phyloP scores from a whole-genome alignment of 2,329 filamentous ascomycete species.

The Apiospora sp. region DNA sequence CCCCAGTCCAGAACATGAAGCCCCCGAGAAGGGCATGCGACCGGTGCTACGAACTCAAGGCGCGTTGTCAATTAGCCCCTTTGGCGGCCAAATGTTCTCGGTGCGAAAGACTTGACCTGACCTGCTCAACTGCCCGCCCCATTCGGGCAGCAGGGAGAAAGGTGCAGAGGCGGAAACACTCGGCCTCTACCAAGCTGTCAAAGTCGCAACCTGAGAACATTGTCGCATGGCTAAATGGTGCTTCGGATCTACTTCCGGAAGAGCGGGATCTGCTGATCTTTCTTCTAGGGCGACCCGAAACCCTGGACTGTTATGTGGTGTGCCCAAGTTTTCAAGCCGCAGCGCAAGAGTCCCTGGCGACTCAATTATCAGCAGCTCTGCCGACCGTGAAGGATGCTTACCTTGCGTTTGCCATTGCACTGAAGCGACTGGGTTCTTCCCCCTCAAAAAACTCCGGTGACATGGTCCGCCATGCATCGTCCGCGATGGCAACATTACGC shows the following conservation, averaged over 20 bases:
- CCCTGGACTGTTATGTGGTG: constrained; percentile 34
- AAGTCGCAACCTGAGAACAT: background rate
- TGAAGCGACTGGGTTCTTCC: constrained; percentile 33
- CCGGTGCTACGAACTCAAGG: constrained; percentile 14
- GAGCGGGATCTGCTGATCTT: constrained; percentile 36
- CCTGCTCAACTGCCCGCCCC: constrained; percentile 34
- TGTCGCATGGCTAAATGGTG: constrained; percentile 7
- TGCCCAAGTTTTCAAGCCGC: constrained; percentile 34
- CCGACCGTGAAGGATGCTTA: constrained; percentile 38
- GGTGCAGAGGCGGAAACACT: constrained; percentile 26
- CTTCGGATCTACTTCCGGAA: constrained; percentile 29
- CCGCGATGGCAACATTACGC: constrained; percentile 35
- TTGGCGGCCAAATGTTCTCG: constrained; percentile 29
- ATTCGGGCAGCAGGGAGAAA: constrained; percentile 31
- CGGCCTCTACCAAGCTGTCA: background rate
- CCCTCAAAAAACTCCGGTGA: constrained; percentile 25
- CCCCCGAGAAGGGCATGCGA: background rate
- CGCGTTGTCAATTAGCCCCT: background rate
- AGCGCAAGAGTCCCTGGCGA: constrained; percentile 31
- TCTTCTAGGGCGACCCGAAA: constrained; percentile 34
- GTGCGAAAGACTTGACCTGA: constrained; percentile 33
- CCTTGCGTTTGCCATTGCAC: constrained; percentile 36
- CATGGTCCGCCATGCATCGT: constrained; percentile 32
- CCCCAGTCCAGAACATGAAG: background rate
- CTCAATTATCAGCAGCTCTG: constrained; percentile 30